Evolutionary conservation across 78 protist genomes (phyloP).

Genomic region (Pigoraptor vietnamica): DNA sequence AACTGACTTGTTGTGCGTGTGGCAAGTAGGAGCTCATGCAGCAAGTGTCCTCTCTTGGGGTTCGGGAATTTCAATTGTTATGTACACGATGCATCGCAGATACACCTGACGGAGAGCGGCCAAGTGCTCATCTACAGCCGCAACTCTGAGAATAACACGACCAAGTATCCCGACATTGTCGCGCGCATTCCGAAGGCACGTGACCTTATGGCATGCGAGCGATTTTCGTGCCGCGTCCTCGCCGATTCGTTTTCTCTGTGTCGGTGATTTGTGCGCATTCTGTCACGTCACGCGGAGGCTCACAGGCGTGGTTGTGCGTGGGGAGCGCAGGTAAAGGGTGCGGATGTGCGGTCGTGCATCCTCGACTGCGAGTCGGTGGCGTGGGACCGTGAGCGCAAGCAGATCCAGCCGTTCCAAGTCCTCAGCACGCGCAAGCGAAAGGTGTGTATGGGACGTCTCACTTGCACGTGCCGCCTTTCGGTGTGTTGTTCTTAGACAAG

Average conservation of each 20-base stretch:
- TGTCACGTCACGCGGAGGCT: too few species aligned
- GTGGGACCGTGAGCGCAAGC: conserved; percentile 36
- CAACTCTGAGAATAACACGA: conserved; percentile 87
- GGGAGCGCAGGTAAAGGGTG: background rate
- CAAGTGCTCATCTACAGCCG: conserved; percentile 75
- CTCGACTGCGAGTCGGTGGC: conserved; percentile 96
- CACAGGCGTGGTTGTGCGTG: background rate
- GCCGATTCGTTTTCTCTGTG: background rate
- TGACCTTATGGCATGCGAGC: background rate
- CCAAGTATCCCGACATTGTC: conserved; percentile 91
- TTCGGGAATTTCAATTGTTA: too few species aligned
- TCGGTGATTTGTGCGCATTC: background rate
- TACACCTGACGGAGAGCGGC: conserved; percentile 55
- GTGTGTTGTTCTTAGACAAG: background rate
- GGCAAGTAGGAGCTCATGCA: too few species aligned
- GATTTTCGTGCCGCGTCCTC: too few species aligned
- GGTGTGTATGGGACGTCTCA: background rate
- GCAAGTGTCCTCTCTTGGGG: too few species aligned
- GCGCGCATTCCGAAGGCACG: conserved; percentile 7
- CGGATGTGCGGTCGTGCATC: conserved; percentile 9
- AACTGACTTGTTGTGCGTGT: too few species aligned
- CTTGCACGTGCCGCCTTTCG: background rate
- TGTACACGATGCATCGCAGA: background rate
- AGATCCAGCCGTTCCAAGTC: conserved; percentile 91
- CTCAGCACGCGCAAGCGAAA: conserved; percentile 82